Percentiles rank a stretch among this genome's conserved stretches.
Conservation (phyloP, 768 basidiomycete species). For the Tremella mesenterica region DNA sequence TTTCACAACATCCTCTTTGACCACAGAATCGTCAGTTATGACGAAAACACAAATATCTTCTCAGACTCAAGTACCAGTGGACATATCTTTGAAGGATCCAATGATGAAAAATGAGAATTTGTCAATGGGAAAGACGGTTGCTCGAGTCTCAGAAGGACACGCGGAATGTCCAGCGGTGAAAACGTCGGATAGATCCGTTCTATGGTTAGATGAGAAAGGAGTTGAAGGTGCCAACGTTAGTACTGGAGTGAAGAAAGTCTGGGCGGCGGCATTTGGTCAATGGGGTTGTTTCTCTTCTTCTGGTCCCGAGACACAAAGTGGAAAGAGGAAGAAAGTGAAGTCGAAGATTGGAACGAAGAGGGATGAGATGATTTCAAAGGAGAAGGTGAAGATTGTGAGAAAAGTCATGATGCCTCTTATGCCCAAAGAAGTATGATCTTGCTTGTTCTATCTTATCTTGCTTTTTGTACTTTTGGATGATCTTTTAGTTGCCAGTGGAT, state of each 20-base stretch:
- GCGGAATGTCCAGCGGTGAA: neutral
- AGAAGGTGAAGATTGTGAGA: conserved; percentile 37
- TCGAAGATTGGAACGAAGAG: conserved; percentile 1
- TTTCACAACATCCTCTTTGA: neutral
- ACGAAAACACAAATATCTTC: too few relatives aligned
- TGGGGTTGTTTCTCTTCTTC: conserved; percentile 23
- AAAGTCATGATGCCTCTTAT: conserved; percentile 20
- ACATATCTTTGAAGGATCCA: too few relatives aligned
- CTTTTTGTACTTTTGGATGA: too few relatives aligned
- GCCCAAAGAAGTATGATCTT: neutral
- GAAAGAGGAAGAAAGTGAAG: conserved; percentile 6
- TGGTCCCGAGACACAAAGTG: conserved; percentile 4
- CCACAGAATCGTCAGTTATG: conserved; percentile 6
- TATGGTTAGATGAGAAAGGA: conserved; percentile 20
- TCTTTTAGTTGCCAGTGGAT: too few relatives aligned
- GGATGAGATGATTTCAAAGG: conserved; percentile 58
- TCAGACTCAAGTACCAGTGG: too few relatives aligned
- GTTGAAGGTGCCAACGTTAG: conserved; percentile 39
- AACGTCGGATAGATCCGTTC: conserved; percentile 3
- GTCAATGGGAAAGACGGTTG: too few relatives aligned
- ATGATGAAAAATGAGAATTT: too few relatives aligned
- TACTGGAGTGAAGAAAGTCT: conserved; percentile 44
- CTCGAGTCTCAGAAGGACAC: too few relatives aligned
- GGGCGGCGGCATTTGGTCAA: conserved; percentile 38
- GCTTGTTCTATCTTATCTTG: too few relatives aligned